Conservation (phyloP, 169 alveolate genomes). For the Eimeria acervulina region DNA sequence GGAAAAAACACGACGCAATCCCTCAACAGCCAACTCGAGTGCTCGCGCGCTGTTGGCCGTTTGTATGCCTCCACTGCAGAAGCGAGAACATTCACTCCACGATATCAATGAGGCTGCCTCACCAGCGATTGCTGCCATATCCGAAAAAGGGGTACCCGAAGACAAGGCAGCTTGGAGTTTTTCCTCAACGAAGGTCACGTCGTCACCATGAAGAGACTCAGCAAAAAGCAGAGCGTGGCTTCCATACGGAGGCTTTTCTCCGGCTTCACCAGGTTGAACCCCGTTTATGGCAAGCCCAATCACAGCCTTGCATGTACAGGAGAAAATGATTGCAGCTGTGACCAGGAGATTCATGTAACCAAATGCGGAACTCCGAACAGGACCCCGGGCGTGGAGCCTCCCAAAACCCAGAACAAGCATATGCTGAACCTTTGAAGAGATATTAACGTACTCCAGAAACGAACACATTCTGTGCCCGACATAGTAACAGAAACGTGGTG, state of each 20-base stretch:
- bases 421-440: neutral
- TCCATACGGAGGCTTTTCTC: neutral
- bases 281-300: neutral
- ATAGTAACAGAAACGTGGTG: neutral
- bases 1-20: constrained; percentile 57
- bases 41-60: constrained; percentile 40
- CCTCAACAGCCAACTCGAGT: constrained; percentile 50
- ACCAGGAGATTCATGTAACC: constrained; percentile 1
- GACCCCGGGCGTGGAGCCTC: neutral
- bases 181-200: constrained; percentile 5
- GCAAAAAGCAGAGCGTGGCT: constrained; percentile 32
- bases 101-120: constrained; percentile 37
- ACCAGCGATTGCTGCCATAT: constrained; percentile 36
- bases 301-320: constrained; percentile 25
- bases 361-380: neutral
- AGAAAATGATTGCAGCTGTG: neutral
- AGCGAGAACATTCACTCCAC: constrained; percentile 70
- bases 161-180: constrained; percentile 28
- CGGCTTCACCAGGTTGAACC: neutral
- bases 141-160: neutral
- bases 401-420: neutral
- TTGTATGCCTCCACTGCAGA: constrained; percentile 67
- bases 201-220: constrained; percentile 60
- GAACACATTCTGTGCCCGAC: constrained; percentile 13
- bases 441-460: neutral